Evolutionary conservation across 1,284 basidiomycete genomes (phyloP).

Genomic region (Leucoagaricus sp.): DNA sequence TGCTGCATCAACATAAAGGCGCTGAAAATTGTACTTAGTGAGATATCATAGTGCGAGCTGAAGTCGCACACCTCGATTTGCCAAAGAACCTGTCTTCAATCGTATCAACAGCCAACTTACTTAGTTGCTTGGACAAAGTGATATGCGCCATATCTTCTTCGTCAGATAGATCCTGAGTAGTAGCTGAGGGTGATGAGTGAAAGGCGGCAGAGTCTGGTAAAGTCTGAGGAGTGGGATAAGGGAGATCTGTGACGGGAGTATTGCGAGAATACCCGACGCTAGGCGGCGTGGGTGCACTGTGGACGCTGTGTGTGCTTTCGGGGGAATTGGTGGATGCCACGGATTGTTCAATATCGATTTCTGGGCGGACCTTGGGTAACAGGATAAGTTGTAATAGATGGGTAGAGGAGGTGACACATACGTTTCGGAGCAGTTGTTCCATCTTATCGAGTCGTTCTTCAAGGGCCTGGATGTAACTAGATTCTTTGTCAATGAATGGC

Average conservation of each 20-base stretch:
- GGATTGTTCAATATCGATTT: conserved; percentile 10
- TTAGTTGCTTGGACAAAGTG: conserved; percentile 36
- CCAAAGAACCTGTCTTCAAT: conserved; percentile 56
- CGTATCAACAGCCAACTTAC: conserved; percentile 34
- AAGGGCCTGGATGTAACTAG: conserved; percentile 56
- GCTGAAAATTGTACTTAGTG: conserved; percentile 16
- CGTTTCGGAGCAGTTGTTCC: conserved; percentile 53
- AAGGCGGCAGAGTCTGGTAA: conserved; percentile 13
- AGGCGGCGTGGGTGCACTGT: conserved; percentile 2
- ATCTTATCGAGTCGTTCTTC: conserved; percentile 59
- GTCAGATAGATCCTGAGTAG: conserved; percentile 21
- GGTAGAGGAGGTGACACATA: conserved; percentile 22
- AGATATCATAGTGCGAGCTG: not conserved
- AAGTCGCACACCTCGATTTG: conserved; percentile 49
- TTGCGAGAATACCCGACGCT: not conserved
- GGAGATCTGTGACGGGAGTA: conserved; percentile 14
- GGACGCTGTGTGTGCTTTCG: conserved; percentile 7
- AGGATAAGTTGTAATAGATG: not conserved
- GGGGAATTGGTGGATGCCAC: conserved; percentile 6
- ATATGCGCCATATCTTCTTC: conserved; percentile 40
- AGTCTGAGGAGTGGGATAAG: conserved; percentile 19
- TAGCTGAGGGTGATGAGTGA: conserved; percentile 13
- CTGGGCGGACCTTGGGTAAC: conserved; percentile 5
- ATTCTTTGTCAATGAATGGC: not conserved
- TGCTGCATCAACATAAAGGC: conserved; percentile 49